Evolutionary conservation across 257 asterid genomes (phyloP).

Genomic region (Catharanthus roseus): DNA sequence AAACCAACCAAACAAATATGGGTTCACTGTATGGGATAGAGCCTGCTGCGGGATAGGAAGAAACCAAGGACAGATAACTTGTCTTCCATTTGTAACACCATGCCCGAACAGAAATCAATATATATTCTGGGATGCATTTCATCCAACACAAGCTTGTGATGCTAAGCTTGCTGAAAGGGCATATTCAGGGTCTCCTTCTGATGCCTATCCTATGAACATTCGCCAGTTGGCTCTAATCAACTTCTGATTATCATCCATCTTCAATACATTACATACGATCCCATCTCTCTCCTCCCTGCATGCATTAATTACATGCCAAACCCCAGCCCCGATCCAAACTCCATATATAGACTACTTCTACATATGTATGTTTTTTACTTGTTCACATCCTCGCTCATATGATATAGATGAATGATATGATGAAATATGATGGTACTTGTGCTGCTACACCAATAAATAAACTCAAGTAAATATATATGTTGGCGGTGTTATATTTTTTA

Average conservation of each 20-base stretch:
- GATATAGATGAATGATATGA: too few species aligned
- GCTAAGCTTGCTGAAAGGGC: constrained; percentile 68
- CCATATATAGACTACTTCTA: too few species aligned
- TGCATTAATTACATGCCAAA: too few species aligned
- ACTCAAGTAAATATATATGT: too few species aligned
- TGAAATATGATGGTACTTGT: too few species aligned
- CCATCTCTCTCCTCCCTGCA: too few species aligned
- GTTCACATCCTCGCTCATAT: too few species aligned
- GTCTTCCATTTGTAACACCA: constrained; percentile 54
- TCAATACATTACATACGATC: not conserved
- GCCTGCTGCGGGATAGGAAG: constrained; percentile 85
- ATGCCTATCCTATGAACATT: constrained; percentile 59
- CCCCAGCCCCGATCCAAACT: too few species aligned
- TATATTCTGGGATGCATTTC: constrained; percentile 89
- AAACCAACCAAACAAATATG: constrained; percentile 45
- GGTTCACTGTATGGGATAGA: constrained; percentile 55
- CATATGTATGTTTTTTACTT: too few species aligned
- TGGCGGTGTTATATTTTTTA: too few species aligned
- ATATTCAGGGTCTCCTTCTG: constrained; percentile 57
- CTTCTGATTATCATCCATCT: constrained; percentile 10
- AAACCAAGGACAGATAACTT: constrained; percentile 71
- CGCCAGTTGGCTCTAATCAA: constrained; percentile 63
- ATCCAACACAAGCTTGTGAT: constrained; percentile 66
- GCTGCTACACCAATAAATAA: too few species aligned
- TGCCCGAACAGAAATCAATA: constrained; percentile 52